Evolutionary conservation across 768 basidiomycete species (phyloP).

Genomic region (Suillus variegatus): DNA sequence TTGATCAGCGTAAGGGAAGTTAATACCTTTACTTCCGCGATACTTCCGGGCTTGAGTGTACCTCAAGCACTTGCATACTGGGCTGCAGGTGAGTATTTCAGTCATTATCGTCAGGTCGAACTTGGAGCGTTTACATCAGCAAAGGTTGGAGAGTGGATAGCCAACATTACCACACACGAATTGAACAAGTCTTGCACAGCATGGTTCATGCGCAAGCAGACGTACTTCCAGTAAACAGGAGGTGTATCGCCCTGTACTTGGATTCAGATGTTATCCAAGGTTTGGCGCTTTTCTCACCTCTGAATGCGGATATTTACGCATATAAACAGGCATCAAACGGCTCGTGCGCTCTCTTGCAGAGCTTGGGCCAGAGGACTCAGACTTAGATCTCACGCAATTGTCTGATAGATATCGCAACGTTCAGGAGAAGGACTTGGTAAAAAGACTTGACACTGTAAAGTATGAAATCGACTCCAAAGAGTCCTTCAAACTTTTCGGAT

Average conservation of each 20-base stretch:
- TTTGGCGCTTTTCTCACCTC: neutral
- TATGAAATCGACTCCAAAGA: slow-evolving; percentile 35
- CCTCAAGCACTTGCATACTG: slow-evolving; percentile 34
- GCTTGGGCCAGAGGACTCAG: slow-evolving; percentile 23
- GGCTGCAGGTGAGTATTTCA: slow-evolving; percentile 29
- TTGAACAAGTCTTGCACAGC: slow-evolving; percentile 21
- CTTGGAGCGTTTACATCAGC: slow-evolving; percentile 12
- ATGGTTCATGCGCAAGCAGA: slow-evolving; percentile 21
- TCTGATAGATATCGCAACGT: neutral
- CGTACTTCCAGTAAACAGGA: slow-evolving; percentile 21
- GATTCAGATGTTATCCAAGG: slow-evolving; percentile 1
- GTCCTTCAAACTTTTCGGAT: slow-evolving; percentile 30
- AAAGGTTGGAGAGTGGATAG: slow-evolving; percentile 2
- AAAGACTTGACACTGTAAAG: slow-evolving; percentile 27
- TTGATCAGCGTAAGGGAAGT: slow-evolving; percentile 38
- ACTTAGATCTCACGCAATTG: slow-evolving; percentile 15
- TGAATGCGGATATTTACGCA: neutral
- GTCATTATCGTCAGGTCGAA: slow-evolving; percentile 21
- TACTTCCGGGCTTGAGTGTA: slow-evolving; percentile 35
- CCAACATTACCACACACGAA: slow-evolving; percentile 14
- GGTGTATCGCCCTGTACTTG: slow-evolving; percentile 28
- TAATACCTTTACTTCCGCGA: slow-evolving; percentile 30
- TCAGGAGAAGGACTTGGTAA: slow-evolving; percentile 28
- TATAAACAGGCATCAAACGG: neutral
- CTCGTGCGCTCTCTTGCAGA: neutral